phyloP scores from a whole-genome alignment of 257 asterid genomes.

The Ligustrum vulgare region DNA sequence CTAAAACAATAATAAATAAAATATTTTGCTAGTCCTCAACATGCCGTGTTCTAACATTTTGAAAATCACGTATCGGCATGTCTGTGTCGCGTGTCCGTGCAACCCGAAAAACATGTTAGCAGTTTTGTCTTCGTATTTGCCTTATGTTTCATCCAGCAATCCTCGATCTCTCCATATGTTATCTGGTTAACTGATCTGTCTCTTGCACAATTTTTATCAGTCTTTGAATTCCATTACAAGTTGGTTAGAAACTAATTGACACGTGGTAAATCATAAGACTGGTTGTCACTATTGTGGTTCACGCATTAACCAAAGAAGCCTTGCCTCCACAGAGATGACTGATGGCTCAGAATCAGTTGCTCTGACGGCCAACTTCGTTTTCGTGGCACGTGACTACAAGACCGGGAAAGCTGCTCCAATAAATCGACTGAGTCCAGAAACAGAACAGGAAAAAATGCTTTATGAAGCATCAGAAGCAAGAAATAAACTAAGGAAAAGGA shows the following conservation, averaged over 20 bases:
- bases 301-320: conserved; percentile 13
- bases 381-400: conserved; percentile 93
- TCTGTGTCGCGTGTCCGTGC: too few species aligned
- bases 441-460: conserved; percentile 68
- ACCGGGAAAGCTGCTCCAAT: conserved; percentile 84
- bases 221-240: conserved; percentile 3
- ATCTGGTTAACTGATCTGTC: conserved; percentile 3
- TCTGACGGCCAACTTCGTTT: conserved; percentile 87
- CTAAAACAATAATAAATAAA: too few species aligned
- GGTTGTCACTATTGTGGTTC: conserved; percentile 1
- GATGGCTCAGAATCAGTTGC: conserved; percentile 60
- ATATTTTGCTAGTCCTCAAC: too few species aligned
- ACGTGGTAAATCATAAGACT: conserved; percentile 3
- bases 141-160: background rate
- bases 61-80: too few species aligned
- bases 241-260: conserved; percentile 1
- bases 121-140: background rate
- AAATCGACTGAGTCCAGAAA: conserved; percentile 65
- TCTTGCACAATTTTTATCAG: background rate
- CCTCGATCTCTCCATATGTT: background rate
- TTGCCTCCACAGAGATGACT: conserved; percentile 39
- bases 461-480: conserved; percentile 81
- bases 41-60: too few species aligned
- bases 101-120: too few species aligned
- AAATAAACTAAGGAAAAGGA: conserved; percentile 62